Conservation (phyloP, 495 filamentous ascomycete genomes). For the Podospora didyma region DNA sequence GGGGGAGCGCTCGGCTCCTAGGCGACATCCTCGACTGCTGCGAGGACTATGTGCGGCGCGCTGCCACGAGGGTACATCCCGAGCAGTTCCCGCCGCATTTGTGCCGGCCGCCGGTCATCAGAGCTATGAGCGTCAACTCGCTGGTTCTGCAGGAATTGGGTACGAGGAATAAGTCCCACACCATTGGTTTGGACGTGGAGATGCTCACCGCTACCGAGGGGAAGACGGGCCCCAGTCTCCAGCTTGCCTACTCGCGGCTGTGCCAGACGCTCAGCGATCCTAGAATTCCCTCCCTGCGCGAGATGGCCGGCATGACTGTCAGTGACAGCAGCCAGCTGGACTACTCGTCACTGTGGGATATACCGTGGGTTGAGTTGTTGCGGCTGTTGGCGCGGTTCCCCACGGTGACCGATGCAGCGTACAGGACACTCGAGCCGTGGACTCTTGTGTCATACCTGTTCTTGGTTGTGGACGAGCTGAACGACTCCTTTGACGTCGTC, state of each 20-base stretch:
- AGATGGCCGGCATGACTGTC: background rate
- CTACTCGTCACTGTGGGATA: conserved; percentile 1
- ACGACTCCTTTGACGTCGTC: conserved; percentile 52
- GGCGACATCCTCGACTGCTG: conserved; percentile 54
- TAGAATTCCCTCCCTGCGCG: conserved; percentile 49
- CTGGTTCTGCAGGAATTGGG: conserved; percentile 62
- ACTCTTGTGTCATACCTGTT: conserved; percentile 79
- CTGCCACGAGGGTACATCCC: background rate
- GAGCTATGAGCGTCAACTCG: conserved; percentile 56
- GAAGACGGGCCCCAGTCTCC: conserved; percentile 65
- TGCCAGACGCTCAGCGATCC: conserved; percentile 49
- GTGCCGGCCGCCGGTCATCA: conserved; percentile 25
- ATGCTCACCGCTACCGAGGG: conserved; percentile 68
- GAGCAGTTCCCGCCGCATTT: background rate
- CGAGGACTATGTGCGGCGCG: conserved; percentile 23
- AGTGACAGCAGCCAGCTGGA: background rate
- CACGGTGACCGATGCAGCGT: conserved; percentile 58
- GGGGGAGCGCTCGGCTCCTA: background rate
- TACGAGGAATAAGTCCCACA: conserved; percentile 61
- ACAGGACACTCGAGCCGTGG: conserved; percentile 61
- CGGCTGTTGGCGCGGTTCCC: conserved; percentile 62
- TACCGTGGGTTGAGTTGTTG: conserved; percentile 47
- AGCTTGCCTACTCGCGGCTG: conserved; percentile 66
- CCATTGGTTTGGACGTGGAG: conserved; percentile 60
- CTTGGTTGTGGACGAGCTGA: conserved; percentile 80